Conservation (phyloP, 805 yeast species). For the Metschnikowia sp. region DNA sequence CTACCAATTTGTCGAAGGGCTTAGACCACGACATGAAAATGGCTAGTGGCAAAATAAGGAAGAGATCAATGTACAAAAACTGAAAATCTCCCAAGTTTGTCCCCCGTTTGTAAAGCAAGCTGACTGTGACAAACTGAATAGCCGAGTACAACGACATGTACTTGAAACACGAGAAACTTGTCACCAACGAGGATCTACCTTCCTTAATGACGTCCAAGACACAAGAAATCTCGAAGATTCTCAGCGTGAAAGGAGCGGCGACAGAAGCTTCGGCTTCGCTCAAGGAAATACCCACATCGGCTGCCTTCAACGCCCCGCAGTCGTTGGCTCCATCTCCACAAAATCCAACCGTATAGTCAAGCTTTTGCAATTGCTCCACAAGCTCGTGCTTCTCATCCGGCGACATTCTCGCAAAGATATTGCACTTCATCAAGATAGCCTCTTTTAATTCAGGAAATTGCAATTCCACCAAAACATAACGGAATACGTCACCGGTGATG, state of each 20-base stretch:
- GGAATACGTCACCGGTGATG: constrained; percentile 88
- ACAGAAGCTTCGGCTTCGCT: constrained; percentile 98
- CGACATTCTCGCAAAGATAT: constrained; percentile 93
- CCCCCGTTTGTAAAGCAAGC: constrained; percentile 81
- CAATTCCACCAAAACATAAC: constrained; percentile 62
- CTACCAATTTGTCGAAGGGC: constrained; percentile 58
- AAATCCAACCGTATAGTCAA: constrained; percentile 92
- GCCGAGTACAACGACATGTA: constrained; percentile 97
- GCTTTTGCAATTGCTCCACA: constrained; percentile 76
- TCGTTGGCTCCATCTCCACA: constrained; percentile 99
- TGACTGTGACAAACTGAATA: constrained; percentile 86
- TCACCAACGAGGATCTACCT: constrained; percentile 92
- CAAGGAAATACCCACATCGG: constrained; percentile 93
- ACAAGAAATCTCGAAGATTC: constrained; percentile 87
- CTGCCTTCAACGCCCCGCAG: constrained; percentile 97
- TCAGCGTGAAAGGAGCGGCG: constrained; percentile 96
- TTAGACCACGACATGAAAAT: constrained; percentile 97
- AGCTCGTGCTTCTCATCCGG: constrained; percentile 98
- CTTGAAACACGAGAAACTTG: constrained; percentile 95
- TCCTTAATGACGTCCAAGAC: constrained; percentile 87
- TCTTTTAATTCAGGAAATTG: constrained; percentile 42
- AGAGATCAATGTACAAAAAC: constrained; percentile 88
- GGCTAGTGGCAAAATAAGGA: constrained; percentile 89
- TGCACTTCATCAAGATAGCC: constrained; percentile 64
- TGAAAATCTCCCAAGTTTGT: constrained; percentile 96